Base-by-base conservation (phyloP, 768 basidiomycete species). In the Tulasnella sp. region DNA sequence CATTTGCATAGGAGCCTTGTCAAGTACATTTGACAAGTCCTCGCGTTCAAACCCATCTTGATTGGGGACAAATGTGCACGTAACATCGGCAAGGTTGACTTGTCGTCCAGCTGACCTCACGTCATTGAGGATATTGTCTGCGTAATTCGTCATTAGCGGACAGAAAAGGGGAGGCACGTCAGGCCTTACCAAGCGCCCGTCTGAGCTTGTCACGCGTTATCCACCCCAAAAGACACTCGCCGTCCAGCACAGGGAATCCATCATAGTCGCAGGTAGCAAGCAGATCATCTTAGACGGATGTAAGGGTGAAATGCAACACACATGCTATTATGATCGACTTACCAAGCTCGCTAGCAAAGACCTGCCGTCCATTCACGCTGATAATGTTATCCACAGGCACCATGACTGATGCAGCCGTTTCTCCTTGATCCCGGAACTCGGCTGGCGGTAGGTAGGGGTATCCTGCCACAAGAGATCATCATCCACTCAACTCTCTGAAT, bases 361-460 rank as follows among this genome's bases (percentile, higher is more conserved):
- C 70, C 29, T 61, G 59, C 29, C 62, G 69, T 46, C 72, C 72
- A 61, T 75, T 69, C 41, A 84, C 74, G 5, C 76, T 74, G 1
- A 80, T 68, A 6, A 85, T 65, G 35, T 74, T 67, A 4, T 70
- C 68, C 3, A 74, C 65, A 15, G 77, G 72, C 49, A 74, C 79
- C 83, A 84, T 84, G 50, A 80, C 68, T 36, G 74, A 72, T 7
- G 74, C 78, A 6, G 79, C 83, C 5, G 75, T 79, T 63, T 80
- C 77, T 23, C 82, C 81, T 31, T 72, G 70, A 66, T 86, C 84
- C 41, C 78, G 76, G 67, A 80, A 82, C 60, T 83, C 78, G 23
- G 75, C 70, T 17, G 78, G 76, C 11, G 82, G 77, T 3, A 86
- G 73, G 81, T 82, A 85, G 2, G 83, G 81, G 63, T 84, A 85